Evolutionary conservation across 2,329 filamentous ascomycete genomes (phyloP).

Genomic region (Trichoderma brevicompactum): DNA sequence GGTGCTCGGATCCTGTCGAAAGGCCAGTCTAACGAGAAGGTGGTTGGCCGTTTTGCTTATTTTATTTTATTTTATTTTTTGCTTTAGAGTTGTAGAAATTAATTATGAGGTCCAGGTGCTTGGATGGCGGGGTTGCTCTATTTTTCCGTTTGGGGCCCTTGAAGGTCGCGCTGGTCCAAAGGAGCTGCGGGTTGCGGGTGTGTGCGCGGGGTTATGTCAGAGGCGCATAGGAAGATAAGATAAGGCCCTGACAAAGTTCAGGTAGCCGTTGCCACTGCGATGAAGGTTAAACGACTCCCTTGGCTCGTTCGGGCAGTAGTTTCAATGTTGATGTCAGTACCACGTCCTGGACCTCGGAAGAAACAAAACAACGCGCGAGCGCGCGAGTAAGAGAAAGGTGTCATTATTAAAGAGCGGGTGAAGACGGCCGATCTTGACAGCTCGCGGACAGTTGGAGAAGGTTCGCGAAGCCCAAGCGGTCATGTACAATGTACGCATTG

Average conservation of each 20-base stretch:
- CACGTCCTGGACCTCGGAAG: not conserved
- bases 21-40: not conserved
- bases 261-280: constrained; percentile 21
- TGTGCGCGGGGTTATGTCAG: constrained; percentile 28
- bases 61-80: constrained; percentile 1
- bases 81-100: not conserved
- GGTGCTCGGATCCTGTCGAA: not conserved
- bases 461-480: not conserved
- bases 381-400: not conserved
- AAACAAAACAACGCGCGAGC: not conserved
- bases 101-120: constrained; percentile 8
- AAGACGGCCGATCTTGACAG: not conserved
- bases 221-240: constrained; percentile 27
- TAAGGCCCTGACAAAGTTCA: constrained; percentile 14
- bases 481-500: constrained; percentile 1
- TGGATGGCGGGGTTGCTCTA: constrained; percentile 29
- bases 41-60: not conserved
- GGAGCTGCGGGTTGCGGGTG: not conserved
- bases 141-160: constrained; percentile 22
- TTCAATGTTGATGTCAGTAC: too few relatives aligned
- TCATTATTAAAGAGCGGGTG: not conserved
- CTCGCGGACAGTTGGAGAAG: not conserved
- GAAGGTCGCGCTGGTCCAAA: constrained; percentile 10
- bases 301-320: too few relatives aligned
- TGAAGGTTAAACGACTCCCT: not conserved